Evolutionary conservation across 352 stramenopile genomes (phyloP).

Genomic region (Peronospora belbahrii): DNA sequence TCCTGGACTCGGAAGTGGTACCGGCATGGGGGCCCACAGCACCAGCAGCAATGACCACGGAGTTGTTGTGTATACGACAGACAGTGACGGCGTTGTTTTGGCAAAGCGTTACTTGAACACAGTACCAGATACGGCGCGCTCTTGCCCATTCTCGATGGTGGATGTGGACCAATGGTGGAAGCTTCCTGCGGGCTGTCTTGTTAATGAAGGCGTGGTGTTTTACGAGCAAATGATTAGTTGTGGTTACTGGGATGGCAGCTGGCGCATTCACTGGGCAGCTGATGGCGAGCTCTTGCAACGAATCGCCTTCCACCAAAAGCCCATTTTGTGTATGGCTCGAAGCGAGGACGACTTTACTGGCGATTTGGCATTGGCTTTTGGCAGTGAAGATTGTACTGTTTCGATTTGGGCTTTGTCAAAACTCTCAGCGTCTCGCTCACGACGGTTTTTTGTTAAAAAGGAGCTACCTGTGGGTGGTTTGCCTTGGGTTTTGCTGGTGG

Average conservation of each 20-base stretch:
- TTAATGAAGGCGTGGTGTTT: slow-evolving; percentile 75
- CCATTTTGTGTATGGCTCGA: slow-evolving; percentile 78
- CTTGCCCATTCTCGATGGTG: slow-evolving; percentile 69
- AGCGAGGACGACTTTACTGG: slow-evolving; percentile 83
- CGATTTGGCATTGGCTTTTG: slow-evolving; percentile 75
- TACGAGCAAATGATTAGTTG: slow-evolving; percentile 88
- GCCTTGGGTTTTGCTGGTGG: slow-evolving; percentile 72
- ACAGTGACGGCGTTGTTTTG: slow-evolving; percentile 66
- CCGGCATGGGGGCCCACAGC: slow-evolving; percentile 63
- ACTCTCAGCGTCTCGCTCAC: slow-evolving; percentile 61
- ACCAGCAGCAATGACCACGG: slow-evolving; percentile 45
- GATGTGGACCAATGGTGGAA: slow-evolving; percentile 86
- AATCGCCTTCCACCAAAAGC: slow-evolving; percentile 85
- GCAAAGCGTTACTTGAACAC: slow-evolving; percentile 73
- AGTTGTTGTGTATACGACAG: slow-evolving; percentile 74
- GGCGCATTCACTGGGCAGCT: slow-evolving; percentile 81
- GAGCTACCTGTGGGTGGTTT: slow-evolving; percentile 70
- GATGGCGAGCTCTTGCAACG: slow-evolving; percentile 78
- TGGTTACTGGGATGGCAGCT: slow-evolving; percentile 83
- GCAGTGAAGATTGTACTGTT: slow-evolving; percentile 80
- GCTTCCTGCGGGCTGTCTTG: slow-evolving; percentile 59
- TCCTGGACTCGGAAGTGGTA: slow-evolving; percentile 55
- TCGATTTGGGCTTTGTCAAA: slow-evolving; percentile 84
- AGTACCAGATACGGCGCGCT: slow-evolving; percentile 53
- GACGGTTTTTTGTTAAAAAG: slow-evolving; percentile 82